phyloP scores from a whole-genome alignment of 352 stramenopile genomes.

The Globisporangium megalacanthum region DNA sequence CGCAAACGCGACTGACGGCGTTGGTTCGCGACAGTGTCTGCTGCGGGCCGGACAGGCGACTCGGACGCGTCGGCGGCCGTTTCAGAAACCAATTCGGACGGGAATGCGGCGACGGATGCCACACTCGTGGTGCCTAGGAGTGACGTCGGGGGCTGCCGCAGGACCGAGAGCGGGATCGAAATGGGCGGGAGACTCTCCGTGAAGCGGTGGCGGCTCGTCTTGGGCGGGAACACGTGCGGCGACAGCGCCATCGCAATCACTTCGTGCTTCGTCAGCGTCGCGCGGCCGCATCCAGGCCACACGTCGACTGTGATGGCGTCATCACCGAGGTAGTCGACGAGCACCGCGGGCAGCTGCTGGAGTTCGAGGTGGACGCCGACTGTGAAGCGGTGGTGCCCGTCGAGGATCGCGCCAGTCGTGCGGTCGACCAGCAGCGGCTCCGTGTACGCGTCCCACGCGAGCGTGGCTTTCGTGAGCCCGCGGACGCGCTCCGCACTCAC shows the following conservation, averaged over 20 bases:
- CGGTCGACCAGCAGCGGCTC: slow-evolving; percentile 77
- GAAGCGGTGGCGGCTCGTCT: slow-evolving; percentile 82
- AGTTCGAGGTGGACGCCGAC: slow-evolving; percentile 67
- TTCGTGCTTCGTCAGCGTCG: slow-evolving; percentile 64
- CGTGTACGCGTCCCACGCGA: slow-evolving; percentile 80
- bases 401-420: slow-evolving; percentile 73
- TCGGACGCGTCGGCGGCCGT: neutral
- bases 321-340: slow-evolving; percentile 80
- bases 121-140: slow-evolving; percentile 19
- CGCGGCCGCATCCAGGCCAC: slow-evolving; percentile 67
- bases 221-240: slow-evolving; percentile 74
- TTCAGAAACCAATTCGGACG: slow-evolving; percentile 6
- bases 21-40: neutral
- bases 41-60: neutral
- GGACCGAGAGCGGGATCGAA: slow-evolving; percentile 69
- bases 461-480: slow-evolving; percentile 68
- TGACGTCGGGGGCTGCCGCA: slow-evolving; percentile 53
- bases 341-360: slow-evolving; percentile 65
- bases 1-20: slow-evolving; percentile 30
- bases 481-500: slow-evolving; percentile 77
- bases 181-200: slow-evolving; percentile 76
- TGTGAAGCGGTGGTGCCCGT: slow-evolving; percentile 81
- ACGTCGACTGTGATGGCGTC: slow-evolving; percentile 71
- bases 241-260: slow-evolving; percentile 83
- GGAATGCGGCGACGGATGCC: neutral